phyloP scores from a whole-genome alignment of 2,329 filamentous ascomycete genomes.

The Fusarium circinatum region DNA sequence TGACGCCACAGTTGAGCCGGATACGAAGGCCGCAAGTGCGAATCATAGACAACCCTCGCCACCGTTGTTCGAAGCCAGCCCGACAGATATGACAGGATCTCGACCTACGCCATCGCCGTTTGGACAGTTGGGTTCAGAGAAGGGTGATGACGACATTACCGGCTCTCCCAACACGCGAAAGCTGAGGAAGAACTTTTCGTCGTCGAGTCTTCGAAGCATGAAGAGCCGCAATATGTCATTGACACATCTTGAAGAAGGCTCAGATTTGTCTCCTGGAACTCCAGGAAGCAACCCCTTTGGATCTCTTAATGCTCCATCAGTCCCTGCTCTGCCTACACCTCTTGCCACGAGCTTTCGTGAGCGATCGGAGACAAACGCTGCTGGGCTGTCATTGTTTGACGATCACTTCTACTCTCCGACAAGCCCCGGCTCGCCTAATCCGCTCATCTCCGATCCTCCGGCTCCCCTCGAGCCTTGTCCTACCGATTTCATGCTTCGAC shows the following conservation, averaged over 20 bases:
- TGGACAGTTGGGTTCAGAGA: conserved; percentile 46
- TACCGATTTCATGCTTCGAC: conserved; percentile 86
- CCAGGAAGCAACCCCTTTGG: conserved; percentile 76
- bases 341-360: conserved; percentile 71
- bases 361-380: conserved; percentile 64
- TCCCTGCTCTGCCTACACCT: conserved; percentile 76
- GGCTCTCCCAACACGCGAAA: conserved; percentile 63
- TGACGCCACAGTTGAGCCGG: conserved; percentile 2
- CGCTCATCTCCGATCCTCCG: conserved; percentile 71
- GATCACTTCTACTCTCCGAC: conserved; percentile 78
- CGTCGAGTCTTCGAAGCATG: conserved; percentile 75
- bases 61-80: conserved; percentile 42
- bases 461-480: conserved; percentile 90
- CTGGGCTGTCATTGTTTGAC: conserved; percentile 83
- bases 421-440: conserved; percentile 72
- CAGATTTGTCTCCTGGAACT: conserved; percentile 77
- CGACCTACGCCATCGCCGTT: conserved; percentile 46
- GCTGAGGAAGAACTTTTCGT: conserved; percentile 74
- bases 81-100: conserved; percentile 39
- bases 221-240: conserved; percentile 79
- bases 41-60: conserved; percentile 41
- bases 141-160: conserved; percentile 55
- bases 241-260: conserved; percentile 68
- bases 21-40: conserved; percentile 12
- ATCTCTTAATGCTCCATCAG: conserved; percentile 57